phyloP scores from a whole-genome alignment of 2,329 filamentous ascomycete species.

The Scolecobasidium constrictum region DNA sequence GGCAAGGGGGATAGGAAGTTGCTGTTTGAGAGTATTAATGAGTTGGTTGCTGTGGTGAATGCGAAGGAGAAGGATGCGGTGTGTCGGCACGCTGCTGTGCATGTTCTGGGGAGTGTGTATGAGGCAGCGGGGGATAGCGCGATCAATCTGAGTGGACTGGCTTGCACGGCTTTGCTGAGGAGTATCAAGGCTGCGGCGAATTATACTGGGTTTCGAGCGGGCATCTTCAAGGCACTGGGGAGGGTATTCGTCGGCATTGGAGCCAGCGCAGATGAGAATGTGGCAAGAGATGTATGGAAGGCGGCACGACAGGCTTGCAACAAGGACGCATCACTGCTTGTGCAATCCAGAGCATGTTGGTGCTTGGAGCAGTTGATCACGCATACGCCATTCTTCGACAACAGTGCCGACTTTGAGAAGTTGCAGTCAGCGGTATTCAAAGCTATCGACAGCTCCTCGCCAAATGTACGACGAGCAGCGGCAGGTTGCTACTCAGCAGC shows the following conservation, averaged over 20 bases:
- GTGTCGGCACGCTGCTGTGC: constrained; percentile 76
- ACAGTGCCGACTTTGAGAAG: constrained; percentile 81
- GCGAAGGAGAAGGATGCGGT: constrained; percentile 72
- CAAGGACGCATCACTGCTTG: constrained; percentile 72
- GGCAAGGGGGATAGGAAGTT: constrained; percentile 79
- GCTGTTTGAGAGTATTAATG: constrained; percentile 89
- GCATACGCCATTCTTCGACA: constrained; percentile 73
- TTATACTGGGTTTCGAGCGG: constrained; percentile 72
- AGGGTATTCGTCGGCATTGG: constrained; percentile 69
- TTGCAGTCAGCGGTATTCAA: constrained; percentile 77
- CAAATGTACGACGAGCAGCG: constrained; percentile 71
- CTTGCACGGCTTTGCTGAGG: constrained; percentile 62
- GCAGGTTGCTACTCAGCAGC: constrained; percentile 74
- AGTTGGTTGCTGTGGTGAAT: constrained; percentile 63
- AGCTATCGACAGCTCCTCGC: constrained; percentile 65
- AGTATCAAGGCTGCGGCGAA: constrained; percentile 67
- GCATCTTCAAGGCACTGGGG: constrained; percentile 62
- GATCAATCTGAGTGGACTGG: constrained; percentile 68
- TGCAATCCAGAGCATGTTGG: constrained; percentile 66
- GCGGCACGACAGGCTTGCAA: constrained; percentile 67
- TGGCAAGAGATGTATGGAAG: constrained; percentile 91
- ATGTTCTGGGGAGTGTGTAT: constrained; percentile 81
- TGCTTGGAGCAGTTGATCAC: constrained; percentile 66
- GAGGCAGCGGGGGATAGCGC: constrained; percentile 89
- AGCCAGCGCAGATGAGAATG: constrained; percentile 67